phyloP scores from a whole-genome alignment of 2,329 filamentous ascomycete species.

The Talaromyces sp. region DNA sequence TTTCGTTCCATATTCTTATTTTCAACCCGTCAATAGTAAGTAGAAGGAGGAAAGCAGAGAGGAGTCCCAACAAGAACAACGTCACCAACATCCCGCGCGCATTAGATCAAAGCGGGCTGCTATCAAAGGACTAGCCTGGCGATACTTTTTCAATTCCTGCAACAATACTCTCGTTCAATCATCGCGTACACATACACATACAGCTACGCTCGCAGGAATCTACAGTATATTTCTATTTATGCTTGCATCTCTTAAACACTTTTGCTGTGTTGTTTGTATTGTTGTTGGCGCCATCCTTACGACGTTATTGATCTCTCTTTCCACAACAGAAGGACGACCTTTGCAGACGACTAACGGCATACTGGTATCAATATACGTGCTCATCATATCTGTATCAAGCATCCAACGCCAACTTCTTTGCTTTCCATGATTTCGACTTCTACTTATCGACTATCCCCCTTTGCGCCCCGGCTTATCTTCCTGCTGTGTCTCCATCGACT shows the following conservation, averaged over 20 bases:
- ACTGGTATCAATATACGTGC: not conserved
- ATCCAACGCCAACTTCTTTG: conserved; percentile 11
- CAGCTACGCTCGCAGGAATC: not conserved
- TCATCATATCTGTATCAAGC: conserved; percentile 8
- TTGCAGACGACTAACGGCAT: not conserved
- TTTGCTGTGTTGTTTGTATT: not conserved
- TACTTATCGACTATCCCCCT: conserved; percentile 11
- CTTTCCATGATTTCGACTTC: conserved; percentile 14
- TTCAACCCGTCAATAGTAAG: conserved; percentile 10
- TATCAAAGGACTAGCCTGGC: conserved; percentile 1
- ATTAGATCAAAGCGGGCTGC: not conserved
- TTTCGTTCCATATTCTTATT: conserved; percentile 8
- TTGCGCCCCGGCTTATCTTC: conserved; percentile 15
- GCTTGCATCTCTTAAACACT: not conserved
- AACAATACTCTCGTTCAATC: conserved; percentile 1
- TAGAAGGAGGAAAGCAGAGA: not conserved
- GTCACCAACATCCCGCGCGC: not conserved
- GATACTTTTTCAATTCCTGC: not conserved
- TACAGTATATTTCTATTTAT: not conserved
- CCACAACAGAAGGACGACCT: not conserved
- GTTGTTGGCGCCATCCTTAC: not conserved
- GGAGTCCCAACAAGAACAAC: not conserved
- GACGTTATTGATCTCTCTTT: conserved; percentile 2
- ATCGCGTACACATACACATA: not conserved
- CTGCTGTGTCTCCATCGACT: conserved; percentile 17